Conservation (phyloP, 2,329 filamentous ascomycete genomes). For the Stachybotrys chlorohalonatus region DNA sequence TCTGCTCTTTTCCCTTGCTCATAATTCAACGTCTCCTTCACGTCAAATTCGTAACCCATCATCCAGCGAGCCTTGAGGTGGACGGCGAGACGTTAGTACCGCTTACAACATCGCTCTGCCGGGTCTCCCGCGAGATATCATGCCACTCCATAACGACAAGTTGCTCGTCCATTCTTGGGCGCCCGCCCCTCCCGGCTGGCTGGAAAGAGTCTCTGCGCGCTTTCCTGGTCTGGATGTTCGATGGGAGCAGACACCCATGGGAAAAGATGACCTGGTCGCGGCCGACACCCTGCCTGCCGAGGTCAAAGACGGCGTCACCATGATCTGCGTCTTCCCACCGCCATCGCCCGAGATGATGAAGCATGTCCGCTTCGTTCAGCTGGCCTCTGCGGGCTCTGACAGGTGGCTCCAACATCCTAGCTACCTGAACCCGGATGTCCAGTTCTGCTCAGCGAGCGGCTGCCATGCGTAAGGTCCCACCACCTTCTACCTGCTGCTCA, state of each 20-base stretch:
- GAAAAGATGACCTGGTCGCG: constrained; percentile 6
- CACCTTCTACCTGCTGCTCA: not conserved
- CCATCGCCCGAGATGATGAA: constrained; percentile 20
- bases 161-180: constrained; percentile 27
- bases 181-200: constrained; percentile 22
- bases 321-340: constrained; percentile 23
- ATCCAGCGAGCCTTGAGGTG: too few relatives aligned
- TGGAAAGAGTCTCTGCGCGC: constrained; percentile 17
- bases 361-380: constrained; percentile 34
- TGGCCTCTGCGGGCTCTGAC: constrained; percentile 33
- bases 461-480: constrained; percentile 27
- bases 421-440: constrained; percentile 23
- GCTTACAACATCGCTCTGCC: too few relatives aligned
- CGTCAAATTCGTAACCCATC: too few relatives aligned
- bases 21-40: too few relatives aligned
- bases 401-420: constrained; percentile 24
- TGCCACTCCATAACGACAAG: constrained; percentile 25
- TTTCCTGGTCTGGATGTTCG: constrained; percentile 29
- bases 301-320: constrained; percentile 30
- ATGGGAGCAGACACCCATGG: constrained; percentile 16
- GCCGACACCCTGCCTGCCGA: constrained; percentile 18
- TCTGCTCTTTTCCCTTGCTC: too few relatives aligned
- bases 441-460: constrained; percentile 32
- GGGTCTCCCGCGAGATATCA: not conserved
- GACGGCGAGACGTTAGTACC: too few relatives aligned